Conservation (phyloP, 2,329 filamentous ascomycete species). For the Penicillium palitans region DNA sequence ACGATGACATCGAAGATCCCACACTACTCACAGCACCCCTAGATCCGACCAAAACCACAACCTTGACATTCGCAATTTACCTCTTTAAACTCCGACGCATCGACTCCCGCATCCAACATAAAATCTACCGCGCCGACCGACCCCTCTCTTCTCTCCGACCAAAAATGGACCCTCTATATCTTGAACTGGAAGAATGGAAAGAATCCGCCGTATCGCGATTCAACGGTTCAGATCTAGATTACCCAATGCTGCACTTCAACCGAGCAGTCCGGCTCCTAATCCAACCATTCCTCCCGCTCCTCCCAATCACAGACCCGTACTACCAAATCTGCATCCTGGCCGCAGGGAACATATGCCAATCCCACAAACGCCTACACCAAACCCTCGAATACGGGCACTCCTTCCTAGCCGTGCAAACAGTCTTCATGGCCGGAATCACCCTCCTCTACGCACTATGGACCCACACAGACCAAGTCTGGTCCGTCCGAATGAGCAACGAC, state of each 20-base stretch:
- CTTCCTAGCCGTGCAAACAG: constrained; percentile 41
- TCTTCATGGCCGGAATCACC: constrained; percentile 43
- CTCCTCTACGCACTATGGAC: constrained; percentile 44
- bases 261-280: constrained; percentile 52
- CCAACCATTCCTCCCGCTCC: constrained; percentile 52
- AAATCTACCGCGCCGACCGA: constrained; percentile 54
- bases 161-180: constrained; percentile 50
- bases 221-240: constrained; percentile 46
- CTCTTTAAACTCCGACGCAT: constrained; percentile 50
- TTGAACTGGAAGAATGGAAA: constrained; percentile 52
- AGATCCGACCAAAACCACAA: constrained; percentile 31
- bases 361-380: constrained; percentile 41
- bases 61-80: constrained; percentile 47
- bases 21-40: constrained; percentile 34
- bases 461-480: constrained; percentile 50
- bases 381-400: constrained; percentile 43
- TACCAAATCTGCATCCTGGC: constrained; percentile 46
- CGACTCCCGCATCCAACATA: constrained; percentile 54
- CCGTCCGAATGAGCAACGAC: constrained; percentile 51
- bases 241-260: constrained; percentile 53
- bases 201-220: constrained; percentile 37
- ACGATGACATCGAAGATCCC: constrained; percentile 45
- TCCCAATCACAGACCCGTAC: constrained; percentile 50
- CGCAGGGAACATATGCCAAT: constrained; percentile 41
- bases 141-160: constrained; percentile 47